phyloP scores from a whole-genome alignment of 108 stramenopile genomes.

The Nitzschia inconspicua region DNA sequence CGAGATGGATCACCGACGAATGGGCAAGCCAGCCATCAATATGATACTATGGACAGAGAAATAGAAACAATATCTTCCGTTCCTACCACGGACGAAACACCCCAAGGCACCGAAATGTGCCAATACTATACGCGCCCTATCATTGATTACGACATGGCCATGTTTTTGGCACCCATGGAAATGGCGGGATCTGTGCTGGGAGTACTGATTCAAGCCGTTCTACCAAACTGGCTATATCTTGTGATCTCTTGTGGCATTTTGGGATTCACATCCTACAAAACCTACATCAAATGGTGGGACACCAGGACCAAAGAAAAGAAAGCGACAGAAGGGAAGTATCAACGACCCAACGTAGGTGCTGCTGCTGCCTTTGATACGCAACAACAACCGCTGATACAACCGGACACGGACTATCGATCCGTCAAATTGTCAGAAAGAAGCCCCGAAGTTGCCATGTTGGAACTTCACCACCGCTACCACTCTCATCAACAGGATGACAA shows the following conservation, averaged over 20 bases:
- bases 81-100: slow-evolving; percentile 29
- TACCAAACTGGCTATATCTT: slow-evolving; percentile 67
- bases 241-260: slow-evolving; percentile 43
- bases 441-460: no score
- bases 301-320: slow-evolving; percentile 41
- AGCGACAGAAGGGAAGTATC: no score
- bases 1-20: no score
- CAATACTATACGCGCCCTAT: slow-evolving; percentile 58
- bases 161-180: slow-evolving; percentile 66
- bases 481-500: no score
- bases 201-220: slow-evolving; percentile 49
- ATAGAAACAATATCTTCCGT: no score
- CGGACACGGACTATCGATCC: no score
- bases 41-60: no score
- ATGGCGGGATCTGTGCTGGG: slow-evolving; percentile 76
- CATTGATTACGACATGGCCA: slow-evolving; percentile 67
- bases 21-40: no score
- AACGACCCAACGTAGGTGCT: no score
- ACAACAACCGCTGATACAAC: background rate
- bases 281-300: slow-evolving; percentile 42
- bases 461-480: no score
- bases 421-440: no score
- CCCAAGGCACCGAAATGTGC: slow-evolving; percentile 23
- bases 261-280: slow-evolving; percentile 54
- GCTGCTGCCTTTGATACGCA: background rate